Percentiles rank a stretch among this genome's conserved stretches.
phyloP scores from a whole-genome alignment of 2,329 filamentous ascomycete genomes.

The Cladorrhinum sp. region DNA sequence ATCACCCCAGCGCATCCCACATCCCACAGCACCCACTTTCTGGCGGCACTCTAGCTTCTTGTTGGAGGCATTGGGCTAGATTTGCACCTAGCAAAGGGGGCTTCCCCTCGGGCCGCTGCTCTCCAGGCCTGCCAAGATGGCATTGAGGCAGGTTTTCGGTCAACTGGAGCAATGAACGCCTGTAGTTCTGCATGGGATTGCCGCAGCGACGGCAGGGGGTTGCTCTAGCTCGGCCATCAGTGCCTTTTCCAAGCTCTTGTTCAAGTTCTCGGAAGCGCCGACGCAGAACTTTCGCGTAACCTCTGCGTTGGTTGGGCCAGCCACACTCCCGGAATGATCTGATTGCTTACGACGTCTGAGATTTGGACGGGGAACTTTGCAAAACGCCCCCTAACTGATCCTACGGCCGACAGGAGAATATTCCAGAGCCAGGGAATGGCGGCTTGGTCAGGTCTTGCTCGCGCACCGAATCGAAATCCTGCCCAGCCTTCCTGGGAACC shows the following conservation, averaged over 20 bases:
- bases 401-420: no score
- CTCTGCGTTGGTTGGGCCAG: not conserved
- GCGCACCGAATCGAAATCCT: not conserved
- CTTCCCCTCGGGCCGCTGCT: not conserved
- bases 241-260: not conserved
- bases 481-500: not conserved
- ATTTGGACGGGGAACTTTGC: no score
- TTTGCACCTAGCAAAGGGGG: not conserved
- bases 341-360: no score
- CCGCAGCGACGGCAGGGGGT: not conserved
- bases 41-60: not conserved
- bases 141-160: not conserved
- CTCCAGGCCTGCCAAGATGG: not conserved
- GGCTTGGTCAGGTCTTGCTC: not conserved
- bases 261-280: not conserved
- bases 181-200: not conserved
- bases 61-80: not conserved
- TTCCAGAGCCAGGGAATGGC: no score
- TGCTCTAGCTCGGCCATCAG: not conserved
- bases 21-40: no score
- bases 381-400: no score
- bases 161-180: not conserved
- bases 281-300: not conserved
- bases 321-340: not conserved
- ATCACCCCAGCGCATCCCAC: not conserved